These are phyloP conservation scores for Carpinus viminea DNA, from an alignment of 306 rosid species.

Conservation along the genomic window DNA sequence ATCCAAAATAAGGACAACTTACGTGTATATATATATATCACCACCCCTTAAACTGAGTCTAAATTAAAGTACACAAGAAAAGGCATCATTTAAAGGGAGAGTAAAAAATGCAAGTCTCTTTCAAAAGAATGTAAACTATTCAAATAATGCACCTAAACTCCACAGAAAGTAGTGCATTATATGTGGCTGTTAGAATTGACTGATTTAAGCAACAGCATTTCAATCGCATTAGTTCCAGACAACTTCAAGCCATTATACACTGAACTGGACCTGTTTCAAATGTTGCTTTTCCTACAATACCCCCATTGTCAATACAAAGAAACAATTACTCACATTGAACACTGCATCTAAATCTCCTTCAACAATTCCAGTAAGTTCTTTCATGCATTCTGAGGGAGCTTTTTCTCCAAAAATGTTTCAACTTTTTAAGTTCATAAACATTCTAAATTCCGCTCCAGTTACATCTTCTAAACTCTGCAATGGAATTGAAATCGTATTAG, in stretches of 20 bases:
- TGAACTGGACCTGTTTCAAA: neutral
- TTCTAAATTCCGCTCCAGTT: slow-evolving; percentile 82
- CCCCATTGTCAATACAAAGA: slow-evolving; percentile 5
- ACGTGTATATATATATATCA: neutral
- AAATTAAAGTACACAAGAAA: neutral
- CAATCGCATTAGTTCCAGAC: neutral
- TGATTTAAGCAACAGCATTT: neutral
- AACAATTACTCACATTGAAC: slow-evolving; percentile 64
- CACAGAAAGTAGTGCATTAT: neutral
- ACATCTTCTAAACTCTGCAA: slow-evolving; percentile 88
- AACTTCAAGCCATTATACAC: neutral
- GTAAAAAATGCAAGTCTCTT: neutral
- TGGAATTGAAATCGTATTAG: slow-evolving; percentile 38
- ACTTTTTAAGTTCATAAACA: slow-evolving; percentile 91
- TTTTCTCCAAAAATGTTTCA: slow-evolving; percentile 84
- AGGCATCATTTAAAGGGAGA: neutral
- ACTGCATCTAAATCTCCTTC: slow-evolving; percentile 86
- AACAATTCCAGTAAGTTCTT: slow-evolving; percentile 84
- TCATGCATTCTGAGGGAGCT: slow-evolving; percentile 79
- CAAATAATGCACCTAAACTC: neutral
- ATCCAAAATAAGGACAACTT: too few species aligned
- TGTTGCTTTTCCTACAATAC: neutral
- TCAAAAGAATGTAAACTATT: neutral
- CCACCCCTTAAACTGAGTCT: neutral
- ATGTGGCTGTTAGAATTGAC: neutral